Evolutionary conservation across 306 rosid genomes (phyloP).

Genomic region (Spatholobus suberectus): DNA sequence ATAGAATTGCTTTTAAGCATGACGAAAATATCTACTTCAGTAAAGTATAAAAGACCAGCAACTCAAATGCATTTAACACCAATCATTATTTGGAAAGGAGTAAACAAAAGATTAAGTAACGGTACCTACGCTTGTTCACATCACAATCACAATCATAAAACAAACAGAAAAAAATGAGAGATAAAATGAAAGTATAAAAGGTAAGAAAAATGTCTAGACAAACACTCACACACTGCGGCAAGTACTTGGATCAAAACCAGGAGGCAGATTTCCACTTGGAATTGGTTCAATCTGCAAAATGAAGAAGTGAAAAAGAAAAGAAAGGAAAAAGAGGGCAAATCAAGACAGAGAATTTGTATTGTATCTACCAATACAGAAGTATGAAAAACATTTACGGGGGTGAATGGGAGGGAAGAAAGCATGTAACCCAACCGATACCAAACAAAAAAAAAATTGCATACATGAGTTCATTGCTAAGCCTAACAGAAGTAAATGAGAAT

Average conservation of each 20-base stretch:
- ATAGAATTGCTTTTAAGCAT: not conserved
- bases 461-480: conserved; percentile 18
- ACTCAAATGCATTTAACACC: not conserved
- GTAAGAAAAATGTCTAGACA: conserved; percentile 55
- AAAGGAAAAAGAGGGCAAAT: conserved; percentile 43
- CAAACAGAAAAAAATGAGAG: conserved; percentile 1
- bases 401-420: conserved; percentile 17
- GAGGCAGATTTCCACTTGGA: conserved; percentile 99
- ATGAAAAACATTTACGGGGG: conserved; percentile 22
- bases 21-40: not conserved
- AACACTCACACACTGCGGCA: conserved; percentile 99
- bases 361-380: conserved; percentile 41
- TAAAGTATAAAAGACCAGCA: not conserved
- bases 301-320: conserved; percentile 57
- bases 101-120: not conserved
- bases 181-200: conserved; percentile 23
- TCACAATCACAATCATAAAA: conserved; percentile 40
- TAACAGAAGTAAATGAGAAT: conserved; percentile 8
- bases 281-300: conserved; percentile 99
- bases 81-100: not conserved
- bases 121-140: conserved; percentile 33
- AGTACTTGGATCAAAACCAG: conserved; percentile 99
- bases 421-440: conserved; percentile 29
- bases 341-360: conserved; percentile 40
- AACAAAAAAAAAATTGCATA: not conserved